phyloP scores from a whole-genome alignment of 805 yeast genomes.

The Suhomyces tanzawaensis region DNA sequence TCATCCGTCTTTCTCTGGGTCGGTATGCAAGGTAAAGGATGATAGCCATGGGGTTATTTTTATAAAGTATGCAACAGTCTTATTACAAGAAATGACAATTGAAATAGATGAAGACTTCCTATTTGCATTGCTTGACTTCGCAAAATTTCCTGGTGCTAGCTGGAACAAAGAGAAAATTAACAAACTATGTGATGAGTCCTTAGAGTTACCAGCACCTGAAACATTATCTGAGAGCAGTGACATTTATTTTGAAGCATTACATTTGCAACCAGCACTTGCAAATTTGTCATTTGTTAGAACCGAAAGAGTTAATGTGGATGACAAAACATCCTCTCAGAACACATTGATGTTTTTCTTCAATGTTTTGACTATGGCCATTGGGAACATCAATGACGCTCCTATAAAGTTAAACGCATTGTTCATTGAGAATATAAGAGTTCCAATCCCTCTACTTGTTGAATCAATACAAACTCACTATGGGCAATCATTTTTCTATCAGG shows the following conservation, averaged over 20 bases:
- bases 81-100: slow-evolving; percentile 86
- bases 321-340: slow-evolving; percentile 56
- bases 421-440: slow-evolving; percentile 86
- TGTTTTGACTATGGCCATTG: slow-evolving; percentile 92
- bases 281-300: slow-evolving; percentile 90
- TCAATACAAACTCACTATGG: slow-evolving; percentile 82
- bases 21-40: slow-evolving; percentile 81
- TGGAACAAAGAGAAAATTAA: slow-evolving; percentile 53
- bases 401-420: slow-evolving; percentile 82
- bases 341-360: slow-evolving; percentile 76
- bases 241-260: slow-evolving; percentile 87
- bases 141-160: slow-evolving; percentile 78
- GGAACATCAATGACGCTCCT: slow-evolving; percentile 96
- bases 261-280: slow-evolving; percentile 85
- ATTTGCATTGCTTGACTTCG: slow-evolving; percentile 75
- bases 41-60: slow-evolving; percentile 86
- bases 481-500: slow-evolving; percentile 86
- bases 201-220: slow-evolving; percentile 71
- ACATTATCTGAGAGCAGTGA: slow-evolving; percentile 59
- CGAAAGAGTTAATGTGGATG: slow-evolving; percentile 69
- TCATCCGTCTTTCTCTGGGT: slow-evolving; percentile 89
- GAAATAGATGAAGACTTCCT: slow-evolving; percentile 94
- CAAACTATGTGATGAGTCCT: slow-evolving; percentile 57
- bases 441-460: slow-evolving; percentile 67
- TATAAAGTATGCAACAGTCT: slow-evolving; percentile 85